Base-by-base conservation (phyloP, 1,284 basidiomycete species). In the Chiua sp. region DNA sequence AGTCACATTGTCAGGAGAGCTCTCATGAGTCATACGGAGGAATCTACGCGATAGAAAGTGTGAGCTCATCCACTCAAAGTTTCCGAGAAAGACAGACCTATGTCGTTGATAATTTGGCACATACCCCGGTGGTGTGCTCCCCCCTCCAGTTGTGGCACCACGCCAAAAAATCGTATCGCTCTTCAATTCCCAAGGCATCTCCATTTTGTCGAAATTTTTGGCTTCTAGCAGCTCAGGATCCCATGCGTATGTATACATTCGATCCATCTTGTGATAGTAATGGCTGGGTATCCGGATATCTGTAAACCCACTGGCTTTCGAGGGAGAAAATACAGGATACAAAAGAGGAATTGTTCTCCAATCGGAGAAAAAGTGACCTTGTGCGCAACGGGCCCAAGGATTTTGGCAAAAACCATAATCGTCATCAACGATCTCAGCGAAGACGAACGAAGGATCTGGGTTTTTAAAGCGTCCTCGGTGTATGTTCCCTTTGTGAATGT, bases 291-390 rank as follows among this genome's bases (percentile, higher is more conserved):
- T 95, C 56, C 91, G 81, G 63, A 98, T 94, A 72, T 98, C 96
- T 61, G 87, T 80, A 73, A 91, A 98, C 0, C 96, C 96, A 30
- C 79, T 78, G 0, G 89, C 87, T 70, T 92, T 93, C 0, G 93
- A 92, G 0, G 96, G 95, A 4, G 93, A 96, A 74, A 98, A 92
- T 55, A 98, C 86, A 8, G 96, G 96, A 75, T 93, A 96, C 20
- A 96, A 81, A 2, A 87, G 86, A 18, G 92, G 86, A 59, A 97
- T 90, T 0, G 91, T 93, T 22, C 96, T 82, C 91, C 93, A 97
- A 74, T 98, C 96, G 22, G 92, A 93, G 84, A 97, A 98, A 77
- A 97, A 98, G 72, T 94, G 94, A 12, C 94, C 94, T 72, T 98
- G 95, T 48, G 84, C 83, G 70, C 91, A 90, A 68, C 92, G 94